Percentiles rank a stretch among this genome's conserved stretches.
Conservation (phyloP, 2,329 filamentous ascomycete genomes). For the Colletotrichum lentis region DNA sequence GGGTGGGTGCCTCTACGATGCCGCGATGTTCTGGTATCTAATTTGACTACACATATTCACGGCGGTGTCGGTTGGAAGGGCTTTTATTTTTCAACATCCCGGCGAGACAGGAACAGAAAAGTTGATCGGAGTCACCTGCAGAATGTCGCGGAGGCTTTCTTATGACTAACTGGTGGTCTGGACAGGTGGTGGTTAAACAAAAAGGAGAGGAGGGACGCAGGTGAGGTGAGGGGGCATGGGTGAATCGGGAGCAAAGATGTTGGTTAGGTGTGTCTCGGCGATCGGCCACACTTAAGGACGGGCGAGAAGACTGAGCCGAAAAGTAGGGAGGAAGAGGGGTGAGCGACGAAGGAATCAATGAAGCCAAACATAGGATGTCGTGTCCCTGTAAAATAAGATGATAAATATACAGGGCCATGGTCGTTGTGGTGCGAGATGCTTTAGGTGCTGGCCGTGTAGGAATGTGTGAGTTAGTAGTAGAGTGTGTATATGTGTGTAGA, state of each 20-base stretch:
- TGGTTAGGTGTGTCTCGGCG: neutral
- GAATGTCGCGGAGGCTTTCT: conserved; percentile 26
- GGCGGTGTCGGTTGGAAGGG: conserved; percentile 16
- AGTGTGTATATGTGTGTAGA: no score
- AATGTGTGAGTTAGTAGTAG: no score
- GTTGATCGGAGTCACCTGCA: conserved; percentile 16
- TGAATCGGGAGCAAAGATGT: neutral
- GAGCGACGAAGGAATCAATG: neutral
- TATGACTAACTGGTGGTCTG: conserved; percentile 19
- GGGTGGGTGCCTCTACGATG: neutral
- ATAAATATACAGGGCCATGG: neutral
- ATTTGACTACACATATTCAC: conserved; percentile 20
- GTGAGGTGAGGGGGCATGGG: neutral
- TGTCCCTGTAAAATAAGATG: conserved; percentile 16
- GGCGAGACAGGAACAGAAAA: conserved; percentile 4
- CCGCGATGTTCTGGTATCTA: conserved; percentile 24
- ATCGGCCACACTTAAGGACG: neutral
- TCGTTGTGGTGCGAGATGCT: neutral
- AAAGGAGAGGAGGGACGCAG: neutral
- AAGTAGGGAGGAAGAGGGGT: neutral
- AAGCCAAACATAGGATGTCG: neutral
- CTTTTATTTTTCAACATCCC: conserved; percentile 18
- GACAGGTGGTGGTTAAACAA: neutral
- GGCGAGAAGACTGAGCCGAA: neutral
- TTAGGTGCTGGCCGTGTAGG: no score